Evolutionary conservation across 1,284 basidiomycete species (phyloP).

Genomic region (Cerrena zonata): DNA sequence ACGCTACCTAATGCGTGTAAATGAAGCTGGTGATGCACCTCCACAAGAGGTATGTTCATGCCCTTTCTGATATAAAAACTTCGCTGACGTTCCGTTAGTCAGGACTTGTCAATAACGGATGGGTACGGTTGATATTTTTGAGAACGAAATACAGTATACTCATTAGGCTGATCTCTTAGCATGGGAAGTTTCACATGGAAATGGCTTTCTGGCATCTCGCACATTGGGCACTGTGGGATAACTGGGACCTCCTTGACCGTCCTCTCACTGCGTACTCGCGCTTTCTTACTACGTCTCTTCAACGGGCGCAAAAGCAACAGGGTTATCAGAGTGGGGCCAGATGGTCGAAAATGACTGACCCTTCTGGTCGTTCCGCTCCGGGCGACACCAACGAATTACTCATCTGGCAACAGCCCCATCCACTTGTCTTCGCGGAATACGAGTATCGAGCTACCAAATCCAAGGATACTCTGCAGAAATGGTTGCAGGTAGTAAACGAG

Average conservation of each 20-base stretch:
- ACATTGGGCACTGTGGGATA: constrained; percentile 59
- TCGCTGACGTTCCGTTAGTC: constrained; percentile 40
- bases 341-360: constrained; percentile 63
- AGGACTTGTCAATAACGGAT: constrained; percentile 53
- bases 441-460: constrained; percentile 45
- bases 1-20: constrained; percentile 53
- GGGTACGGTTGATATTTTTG: too few relatives aligned
- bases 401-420: constrained; percentile 59
- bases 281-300: constrained; percentile 43
- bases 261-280: constrained; percentile 40
- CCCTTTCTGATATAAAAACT: too few relatives aligned
- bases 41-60: constrained; percentile 58
- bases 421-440: constrained; percentile 53
- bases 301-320: constrained; percentile 45
- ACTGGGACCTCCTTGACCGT: constrained; percentile 48
- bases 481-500: constrained; percentile 43
- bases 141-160: too few relatives aligned
- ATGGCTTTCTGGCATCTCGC: constrained; percentile 58
- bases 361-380: constrained; percentile 49
- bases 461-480: constrained; percentile 38
- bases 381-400: constrained; percentile 59
- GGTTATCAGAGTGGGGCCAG: constrained; percentile 48
- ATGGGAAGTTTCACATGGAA: constrained; percentile 58
- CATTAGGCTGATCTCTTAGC: too few relatives aligned
- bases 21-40: constrained; percentile 51